Conservation (phyloP, 176 grass and related monocot genomes). For the Avena atlantica region DNA sequence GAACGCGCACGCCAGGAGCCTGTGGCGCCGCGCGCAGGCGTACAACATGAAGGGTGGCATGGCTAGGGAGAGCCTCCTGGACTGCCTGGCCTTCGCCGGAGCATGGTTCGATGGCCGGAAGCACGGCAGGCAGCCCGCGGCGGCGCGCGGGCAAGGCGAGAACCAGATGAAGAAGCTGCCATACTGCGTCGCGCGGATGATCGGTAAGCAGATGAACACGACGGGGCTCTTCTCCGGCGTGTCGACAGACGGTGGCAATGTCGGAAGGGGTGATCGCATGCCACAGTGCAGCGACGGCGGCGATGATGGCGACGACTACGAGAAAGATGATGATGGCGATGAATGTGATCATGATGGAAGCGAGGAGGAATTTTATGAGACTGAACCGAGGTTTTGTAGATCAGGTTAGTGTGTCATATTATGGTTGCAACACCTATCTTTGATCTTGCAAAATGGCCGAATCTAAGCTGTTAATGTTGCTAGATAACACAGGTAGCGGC, state of each 20-base stretch:
- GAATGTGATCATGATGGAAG: constrained; percentile 27
- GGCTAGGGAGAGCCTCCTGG: constrained; percentile 95
- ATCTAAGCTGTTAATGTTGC: constrained; percentile 31
- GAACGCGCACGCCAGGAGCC: constrained; percentile 75
- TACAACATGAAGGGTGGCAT: constrained; percentile 91
- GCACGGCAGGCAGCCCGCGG: not conserved
- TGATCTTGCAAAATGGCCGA: not conserved
- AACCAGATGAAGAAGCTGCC: constrained; percentile 55
- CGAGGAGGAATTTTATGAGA: constrained; percentile 37
- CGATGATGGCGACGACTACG: not conserved
- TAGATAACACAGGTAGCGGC: constrained; percentile 32
- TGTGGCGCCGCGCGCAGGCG: constrained; percentile 86
- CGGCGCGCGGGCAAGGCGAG: constrained; percentile 19
- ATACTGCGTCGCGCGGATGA: constrained; percentile 83
- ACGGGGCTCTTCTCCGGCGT: constrained; percentile 66
- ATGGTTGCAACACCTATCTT: not conserved
- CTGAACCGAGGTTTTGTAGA: constrained; percentile 30
- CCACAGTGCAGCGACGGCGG: not conserved
- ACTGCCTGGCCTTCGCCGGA: constrained; percentile 73
- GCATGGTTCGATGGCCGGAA: constrained; percentile 50
- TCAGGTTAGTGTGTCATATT: constrained; percentile 34
- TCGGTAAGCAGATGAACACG: constrained; percentile 79
- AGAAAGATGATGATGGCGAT: not conserved
- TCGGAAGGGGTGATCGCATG: constrained; percentile 38
- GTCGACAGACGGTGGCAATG: not conserved